Evolutionary conservation across 192 early-diverging fungal genomes (phyloP).

Genomic region (Backusella westeae): DNA sequence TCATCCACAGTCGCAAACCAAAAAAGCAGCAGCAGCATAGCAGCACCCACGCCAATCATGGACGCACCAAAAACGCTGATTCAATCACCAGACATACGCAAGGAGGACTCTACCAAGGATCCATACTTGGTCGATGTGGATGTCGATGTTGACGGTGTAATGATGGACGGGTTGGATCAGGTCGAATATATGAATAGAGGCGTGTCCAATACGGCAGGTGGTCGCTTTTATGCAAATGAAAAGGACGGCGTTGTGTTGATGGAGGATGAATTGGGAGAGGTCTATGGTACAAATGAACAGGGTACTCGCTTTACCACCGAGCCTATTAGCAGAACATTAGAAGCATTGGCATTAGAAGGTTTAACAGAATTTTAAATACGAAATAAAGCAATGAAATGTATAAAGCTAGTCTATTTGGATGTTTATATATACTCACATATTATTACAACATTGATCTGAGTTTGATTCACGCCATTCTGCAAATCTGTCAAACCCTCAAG

Average conservation of each 20-base stretch:
- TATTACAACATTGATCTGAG: too few relatives aligned
- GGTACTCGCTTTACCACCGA: conserved; percentile 18
- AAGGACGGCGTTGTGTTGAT: conserved; percentile 5
- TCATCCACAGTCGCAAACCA: background rate
- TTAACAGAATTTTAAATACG: conserved; percentile 20
- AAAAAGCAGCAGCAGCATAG: background rate
- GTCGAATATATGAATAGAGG: conserved; percentile 19
- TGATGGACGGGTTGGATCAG: conserved; percentile 30
- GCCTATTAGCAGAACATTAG: conserved; percentile 34
- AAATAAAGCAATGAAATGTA: background rate
- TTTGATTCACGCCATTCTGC: too few relatives aligned
- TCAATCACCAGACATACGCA: background rate
- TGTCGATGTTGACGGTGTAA: conserved; percentile 32
- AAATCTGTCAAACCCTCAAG: background rate
- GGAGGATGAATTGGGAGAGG: conserved; percentile 22
- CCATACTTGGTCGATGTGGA: conserved; percentile 30
- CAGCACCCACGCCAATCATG: background rate
- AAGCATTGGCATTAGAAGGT: conserved; percentile 46
- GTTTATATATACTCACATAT: too few relatives aligned
- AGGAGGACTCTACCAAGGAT: conserved; percentile 16
- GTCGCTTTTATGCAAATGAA: conserved; percentile 22
- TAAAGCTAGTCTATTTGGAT: too few relatives aligned
- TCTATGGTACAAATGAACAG: conserved; percentile 13
- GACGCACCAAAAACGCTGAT: background rate
- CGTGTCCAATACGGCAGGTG: background rate